These are phyloP conservation scores for Geosmithia putterillii DNA, from an alignment of 2,329 filamentous ascomycete genomes.

Conservation along the genomic window DNA sequence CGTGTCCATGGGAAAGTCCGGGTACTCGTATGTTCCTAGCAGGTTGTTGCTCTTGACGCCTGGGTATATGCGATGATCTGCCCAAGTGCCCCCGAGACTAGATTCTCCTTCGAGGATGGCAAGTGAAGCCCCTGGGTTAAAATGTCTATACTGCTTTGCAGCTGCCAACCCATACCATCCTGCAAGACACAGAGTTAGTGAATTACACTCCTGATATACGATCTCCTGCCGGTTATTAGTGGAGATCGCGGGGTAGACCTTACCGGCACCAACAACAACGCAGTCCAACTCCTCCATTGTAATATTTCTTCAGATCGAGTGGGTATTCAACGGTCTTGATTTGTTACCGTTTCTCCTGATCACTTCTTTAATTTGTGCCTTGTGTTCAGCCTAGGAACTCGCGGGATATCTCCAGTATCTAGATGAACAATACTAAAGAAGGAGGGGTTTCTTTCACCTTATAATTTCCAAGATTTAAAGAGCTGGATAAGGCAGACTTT, in stretches of 20 bases:
- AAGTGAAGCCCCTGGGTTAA: background rate
- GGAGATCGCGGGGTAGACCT: background rate
- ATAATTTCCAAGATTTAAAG: too few species aligned
- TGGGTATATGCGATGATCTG: constrained; percentile 52
- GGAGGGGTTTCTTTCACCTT: too few species aligned
- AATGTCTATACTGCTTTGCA: constrained; percentile 1
- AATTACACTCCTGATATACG: background rate
- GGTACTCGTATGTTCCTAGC: constrained; percentile 59
- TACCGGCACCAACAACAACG: constrained; percentile 3
- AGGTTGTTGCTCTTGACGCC: constrained; percentile 65
- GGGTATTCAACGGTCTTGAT: too few species aligned
- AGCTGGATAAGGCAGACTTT: too few species aligned
- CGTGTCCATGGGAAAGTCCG: constrained; percentile 59
- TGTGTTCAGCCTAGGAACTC: too few species aligned
- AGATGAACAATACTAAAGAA: too few species aligned
- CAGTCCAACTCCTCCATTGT: constrained; percentile 2
- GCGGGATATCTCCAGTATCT: too few species aligned
- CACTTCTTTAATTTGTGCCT: too few species aligned
- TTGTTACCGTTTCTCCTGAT: too few species aligned
- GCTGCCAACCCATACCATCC: constrained; percentile 3
- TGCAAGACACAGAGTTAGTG: background rate
- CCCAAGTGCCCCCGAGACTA: constrained; percentile 55
- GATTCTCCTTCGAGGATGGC: background rate
- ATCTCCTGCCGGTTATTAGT: background rate
- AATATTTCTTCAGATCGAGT: too few species aligned